Evolutionary conservation across 495 filamentous ascomycete species (phyloP).

Genomic region (Podospora tetraspora): DNA sequence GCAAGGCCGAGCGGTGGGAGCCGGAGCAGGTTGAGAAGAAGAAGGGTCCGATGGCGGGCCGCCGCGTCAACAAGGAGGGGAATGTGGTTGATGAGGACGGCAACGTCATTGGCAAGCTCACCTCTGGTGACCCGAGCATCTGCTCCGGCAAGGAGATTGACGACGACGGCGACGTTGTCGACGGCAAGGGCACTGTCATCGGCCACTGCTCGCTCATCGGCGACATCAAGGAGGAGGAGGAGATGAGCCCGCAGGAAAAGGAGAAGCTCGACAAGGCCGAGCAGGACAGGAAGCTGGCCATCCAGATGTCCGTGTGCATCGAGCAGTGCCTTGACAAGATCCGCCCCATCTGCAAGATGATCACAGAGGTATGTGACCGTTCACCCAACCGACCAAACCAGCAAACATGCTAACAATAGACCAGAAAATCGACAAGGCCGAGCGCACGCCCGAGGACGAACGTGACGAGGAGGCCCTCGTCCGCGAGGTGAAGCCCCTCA

Average conservation of each 20-base stretch:
- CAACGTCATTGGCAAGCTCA: conserved; percentile 74
- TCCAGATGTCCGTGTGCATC: conserved; percentile 70
- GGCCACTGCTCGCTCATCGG: conserved; percentile 76
- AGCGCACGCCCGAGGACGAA: conserved; percentile 80
- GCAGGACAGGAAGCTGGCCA: conserved; percentile 68
- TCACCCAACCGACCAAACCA: neutral
- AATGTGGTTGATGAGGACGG: conserved; percentile 78
- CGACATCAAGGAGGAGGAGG: conserved; percentile 57
- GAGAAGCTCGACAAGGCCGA: conserved; percentile 52
- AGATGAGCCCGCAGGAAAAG: conserved; percentile 46
- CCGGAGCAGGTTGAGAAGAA: conserved; percentile 66
- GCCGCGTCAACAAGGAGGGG: conserved; percentile 73
- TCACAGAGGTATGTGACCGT: conserved; percentile 61
- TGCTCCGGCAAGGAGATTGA: conserved; percentile 77
- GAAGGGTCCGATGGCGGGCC: conserved; percentile 60
- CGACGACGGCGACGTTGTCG: conserved; percentile 78
- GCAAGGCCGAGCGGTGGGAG: conserved; percentile 76
- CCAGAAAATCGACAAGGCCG: conserved; percentile 72
- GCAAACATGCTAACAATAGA: conserved; percentile 4
- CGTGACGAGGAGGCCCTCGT: conserved; percentile 89
- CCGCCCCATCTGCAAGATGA: conserved; percentile 80
- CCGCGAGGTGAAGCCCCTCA: conserved; percentile 73
- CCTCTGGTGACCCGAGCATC: conserved; percentile 62
- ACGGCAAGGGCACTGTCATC: conserved; percentile 73
- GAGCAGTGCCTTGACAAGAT: conserved; percentile 75